Evolutionary conservation across 257 asterid species (phyloP).

Genomic region (Salvia miltiorrhiza): DNA sequence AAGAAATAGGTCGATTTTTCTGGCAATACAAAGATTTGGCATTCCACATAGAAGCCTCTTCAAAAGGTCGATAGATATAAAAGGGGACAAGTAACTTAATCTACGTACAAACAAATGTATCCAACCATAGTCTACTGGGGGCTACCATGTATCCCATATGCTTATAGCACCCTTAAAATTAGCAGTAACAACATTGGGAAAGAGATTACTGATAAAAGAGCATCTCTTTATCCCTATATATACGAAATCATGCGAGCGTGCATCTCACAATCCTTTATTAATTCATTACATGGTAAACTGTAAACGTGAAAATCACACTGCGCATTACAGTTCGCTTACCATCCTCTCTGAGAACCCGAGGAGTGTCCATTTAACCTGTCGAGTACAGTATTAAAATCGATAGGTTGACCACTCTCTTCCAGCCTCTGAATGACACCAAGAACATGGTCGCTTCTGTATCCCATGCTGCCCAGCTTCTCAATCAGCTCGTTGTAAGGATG

Average conservation of each 20-base stretch:
- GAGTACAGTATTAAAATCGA: constrained; percentile 75
- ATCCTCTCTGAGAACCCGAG: constrained; percentile 78
- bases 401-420: constrained; percentile 85
- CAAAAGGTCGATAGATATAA: neutral
- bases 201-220: constrained; percentile 28
- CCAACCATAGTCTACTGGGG: neutral
- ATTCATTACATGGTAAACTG: constrained; percentile 15
- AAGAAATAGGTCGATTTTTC: neutral
- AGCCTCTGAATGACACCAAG: constrained; percentile 70
- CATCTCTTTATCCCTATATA: constrained; percentile 31
- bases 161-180: neutral
- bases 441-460: constrained; percentile 77
- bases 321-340: constrained; percentile 33
- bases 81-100: neutral
- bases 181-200: constrained; percentile 12
- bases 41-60: neutral
- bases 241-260: constrained; percentile 18
- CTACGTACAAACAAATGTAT: neutral
- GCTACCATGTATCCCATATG: neutral
- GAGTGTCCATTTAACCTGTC: constrained; percentile 78
- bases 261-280: constrained; percentile 30
- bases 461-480: constrained; percentile 87
- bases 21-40: neutral
- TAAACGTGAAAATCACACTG: neutral
- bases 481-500: constrained; percentile 76